Evolutionary conservation across 345 rosid genomes (phyloP), one percentile per base, ranked within the genome.

Genomic region (Eucalyptus sideroxylon): DNA sequence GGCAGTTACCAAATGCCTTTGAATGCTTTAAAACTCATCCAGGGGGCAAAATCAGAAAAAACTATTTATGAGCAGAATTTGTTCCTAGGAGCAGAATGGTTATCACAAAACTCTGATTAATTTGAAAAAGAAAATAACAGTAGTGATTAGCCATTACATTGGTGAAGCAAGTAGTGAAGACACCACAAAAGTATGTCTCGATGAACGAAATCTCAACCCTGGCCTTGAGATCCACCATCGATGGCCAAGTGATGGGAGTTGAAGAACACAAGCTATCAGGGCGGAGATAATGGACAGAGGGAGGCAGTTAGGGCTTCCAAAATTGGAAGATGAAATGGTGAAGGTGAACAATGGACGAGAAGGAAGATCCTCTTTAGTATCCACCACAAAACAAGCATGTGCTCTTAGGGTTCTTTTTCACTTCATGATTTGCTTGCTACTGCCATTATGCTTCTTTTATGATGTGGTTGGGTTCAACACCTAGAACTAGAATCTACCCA

Each of bases 101-200:
- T 53, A 53, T 53, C 56, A 53, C 56, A 8, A 53, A 53, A 53
- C 56, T 53, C 24, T 53, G 0, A 53, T 53, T 53, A 53, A 53
- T 19, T 4, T 53, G 24, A 53, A 19, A 53, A 53, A 53, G 56
- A 1, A 53, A 7, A 53, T 19, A 53, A 53, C 0, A 19, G 19
- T 47, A 5, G 59, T 80, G 31, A 50, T 21, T n/a, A 60, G 56
- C 19, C 31, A 10, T 55, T 91, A 96, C 99, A 99, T 98, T 98
- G 9, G 99, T 96, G 1, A 96, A 96, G 92, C 98, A 98, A 94
- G 99, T 98, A 69, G 97, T 98, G 89, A 95, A 98, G 82, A 99
- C 98, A 89, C 99, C 96, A 89, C 98, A 96, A 44, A 97, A 87
- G 94, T 96, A 97, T 89, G 95, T 94, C 89, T 95, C 97, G 87